phyloP scores from a whole-genome alignment of 169 alveolate genomes.

The Amoebophrya sp. region DNA sequence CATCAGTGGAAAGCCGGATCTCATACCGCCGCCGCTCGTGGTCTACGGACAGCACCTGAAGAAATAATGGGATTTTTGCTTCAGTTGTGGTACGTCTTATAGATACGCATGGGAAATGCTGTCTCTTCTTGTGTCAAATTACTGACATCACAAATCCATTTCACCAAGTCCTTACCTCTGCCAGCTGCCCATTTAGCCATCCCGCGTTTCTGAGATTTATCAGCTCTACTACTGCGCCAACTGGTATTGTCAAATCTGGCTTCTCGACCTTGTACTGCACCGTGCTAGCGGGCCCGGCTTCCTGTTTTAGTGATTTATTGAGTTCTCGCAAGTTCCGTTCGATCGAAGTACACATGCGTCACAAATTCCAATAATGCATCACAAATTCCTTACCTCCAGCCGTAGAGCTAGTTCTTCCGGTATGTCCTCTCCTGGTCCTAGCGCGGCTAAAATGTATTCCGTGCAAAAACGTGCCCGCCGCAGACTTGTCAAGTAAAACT shows the following conservation, averaged over 20 bases:
- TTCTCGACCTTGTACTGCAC: not conserved
- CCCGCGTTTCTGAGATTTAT: not conserved
- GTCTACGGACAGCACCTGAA: not conserved
- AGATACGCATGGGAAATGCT: no score
- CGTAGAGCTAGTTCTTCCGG: not conserved
- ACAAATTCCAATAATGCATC: no score
- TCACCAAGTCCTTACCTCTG: no score
- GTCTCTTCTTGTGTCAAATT: no score
- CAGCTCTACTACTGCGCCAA: not conserved
- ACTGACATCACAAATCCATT: no score
- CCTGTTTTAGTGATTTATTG: not conserved
- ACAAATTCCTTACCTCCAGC: not conserved
- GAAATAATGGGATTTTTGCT: not conserved
- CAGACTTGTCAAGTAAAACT: no score
- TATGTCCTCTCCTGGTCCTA: not conserved
- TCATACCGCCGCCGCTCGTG: not conserved
- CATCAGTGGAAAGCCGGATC: not conserved
- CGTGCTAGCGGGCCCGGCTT: not conserved
- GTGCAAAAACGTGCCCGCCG: no score
- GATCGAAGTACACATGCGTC: not conserved
- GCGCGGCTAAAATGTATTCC: not conserved
- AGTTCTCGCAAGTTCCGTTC: not conserved
- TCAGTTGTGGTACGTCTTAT: no score
- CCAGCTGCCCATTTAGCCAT: not conserved
- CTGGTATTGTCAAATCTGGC: not conserved